Percentiles rank a stretch among this genome's conserved stretches.
Conservation (phyloP, 306 rosid species). For the Herpetospermum pedunculosum region DNA sequence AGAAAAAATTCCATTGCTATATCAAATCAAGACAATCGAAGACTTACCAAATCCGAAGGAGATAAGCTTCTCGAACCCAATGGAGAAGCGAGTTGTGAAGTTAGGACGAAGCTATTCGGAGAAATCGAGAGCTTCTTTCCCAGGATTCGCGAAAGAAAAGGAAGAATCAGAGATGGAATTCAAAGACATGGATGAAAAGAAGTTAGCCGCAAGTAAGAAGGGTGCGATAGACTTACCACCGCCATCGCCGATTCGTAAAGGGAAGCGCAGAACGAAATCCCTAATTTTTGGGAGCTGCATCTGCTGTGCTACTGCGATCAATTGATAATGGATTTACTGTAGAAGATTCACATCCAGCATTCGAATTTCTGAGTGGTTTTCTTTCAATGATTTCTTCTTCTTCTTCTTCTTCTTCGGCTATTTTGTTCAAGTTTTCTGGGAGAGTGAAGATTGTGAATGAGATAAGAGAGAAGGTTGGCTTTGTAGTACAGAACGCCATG, state of each 20-base stretch:
- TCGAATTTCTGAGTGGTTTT: background rate
- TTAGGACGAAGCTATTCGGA: constrained; percentile 55
- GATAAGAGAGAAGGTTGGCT: no score
- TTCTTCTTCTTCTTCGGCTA: background rate
- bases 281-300: constrained; percentile 65
- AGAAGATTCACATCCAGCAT: background rate
- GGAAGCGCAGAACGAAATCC: constrained; percentile 37
- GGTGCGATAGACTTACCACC: constrained; percentile 19
- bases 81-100: constrained; percentile 45
- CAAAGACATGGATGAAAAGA: constrained; percentile 20
- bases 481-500: background rate
- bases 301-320: constrained; percentile 65
- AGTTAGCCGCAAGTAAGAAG: constrained; percentile 8
- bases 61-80: background rate
- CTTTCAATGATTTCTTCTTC: background rate
- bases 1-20: constrained; percentile 46
- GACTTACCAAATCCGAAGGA: background rate
- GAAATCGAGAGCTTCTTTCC: constrained; percentile 37
- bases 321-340: constrained; percentile 15
- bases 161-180: constrained; percentile 24
- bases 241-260: constrained; percentile 34
- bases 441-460: no score
- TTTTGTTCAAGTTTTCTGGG: no score
- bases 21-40: constrained; percentile 24
- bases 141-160: constrained; percentile 40